A percentile compares a stretch with the other conserved stretches of the same genome.
These are phyloP conservation scores for Trichoderma sp. DNA, from an alignment of 2,329 filamentous ascomycete species.

Conservation along the genomic window DNA sequence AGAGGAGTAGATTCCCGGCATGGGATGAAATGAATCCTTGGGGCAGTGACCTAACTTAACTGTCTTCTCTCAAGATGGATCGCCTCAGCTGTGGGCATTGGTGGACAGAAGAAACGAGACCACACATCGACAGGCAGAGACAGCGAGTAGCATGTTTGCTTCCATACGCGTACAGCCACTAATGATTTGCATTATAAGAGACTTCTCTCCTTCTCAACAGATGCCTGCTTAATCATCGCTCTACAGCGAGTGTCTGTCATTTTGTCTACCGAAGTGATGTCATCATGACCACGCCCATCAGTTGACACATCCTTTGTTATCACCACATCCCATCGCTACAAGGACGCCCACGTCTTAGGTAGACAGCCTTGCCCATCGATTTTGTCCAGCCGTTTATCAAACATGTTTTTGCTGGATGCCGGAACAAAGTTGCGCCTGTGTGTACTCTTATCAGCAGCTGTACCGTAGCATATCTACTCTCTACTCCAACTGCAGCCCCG, in stretches of 20 bases:
- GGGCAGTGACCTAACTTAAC: no score
- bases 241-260: no score
- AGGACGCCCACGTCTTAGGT: neutral
- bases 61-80: no score
- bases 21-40: neutral
- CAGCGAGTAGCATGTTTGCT: neutral
- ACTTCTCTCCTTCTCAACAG: no score
- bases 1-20: neutral
- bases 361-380: neutral
- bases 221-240: no score
- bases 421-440: neutral
- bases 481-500: slow-evolving; percentile 40
- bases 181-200: no score
- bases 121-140: neutral
- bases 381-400: neutral
- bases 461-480: neutral
- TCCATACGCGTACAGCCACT: no score
- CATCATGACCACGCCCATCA: neutral
- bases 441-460: neutral
- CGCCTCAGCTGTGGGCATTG: neutral
- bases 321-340: neutral
- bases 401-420: neutral
- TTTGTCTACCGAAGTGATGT: neutral
- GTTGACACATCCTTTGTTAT: no score
- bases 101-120: neutral